Base-by-base conservation (phyloP, 768 basidiomycete species). In the Amanita phalloides region DNA sequence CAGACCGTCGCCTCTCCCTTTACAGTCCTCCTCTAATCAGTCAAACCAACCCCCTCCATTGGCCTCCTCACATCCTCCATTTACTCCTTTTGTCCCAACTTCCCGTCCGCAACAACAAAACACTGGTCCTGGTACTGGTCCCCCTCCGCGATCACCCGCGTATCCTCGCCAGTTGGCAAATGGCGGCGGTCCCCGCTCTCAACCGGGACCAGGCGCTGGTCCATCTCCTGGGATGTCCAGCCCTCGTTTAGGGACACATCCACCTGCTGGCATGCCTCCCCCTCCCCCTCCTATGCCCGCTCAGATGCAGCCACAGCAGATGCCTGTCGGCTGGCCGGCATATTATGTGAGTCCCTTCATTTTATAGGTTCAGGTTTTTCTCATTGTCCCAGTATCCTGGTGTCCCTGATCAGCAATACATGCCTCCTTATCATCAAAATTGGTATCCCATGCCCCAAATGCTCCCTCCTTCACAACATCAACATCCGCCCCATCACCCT, bases 71-170 rank as follows among this genome's bases (percentile, higher is more conserved):
- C 74, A 77, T 58, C 32, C 52, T 49, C 65, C 68, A 23, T 81
- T 62, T 62, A 58, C 71, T 30, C 59, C 72, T 13, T 82, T 77
- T 58, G 75, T 77, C 28, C 76, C 80, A 42, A 56, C 64, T 49
- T 69, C 75, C 59, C 74, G 76, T 57, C 70, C 64, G 47, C 72
- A 68, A 53, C 70, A 63, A 54, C 73, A 72, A 68, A 67, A 73
- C 58, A 60, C 67, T 51, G 71, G 70, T 39, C 72, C 75, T 47
- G 68, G 71, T 64, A 71, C 71, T 51, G 74, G 71, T 23, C 76
- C 54, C 71, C 77, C 62, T 46, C 82, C 86, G 38, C 75, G 83
- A 45, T 86, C 86, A 23, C 85, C 85, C 39, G 75, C 75, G 30
- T 86, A 79, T 64, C 57, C 74, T 33, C 79, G 86, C 6, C 71